Evolutionary conservation across 179 eudicot species (phyloP), one percentile per base, ranked within the genome.

Genomic region (Beta macrorhiza): DNA sequence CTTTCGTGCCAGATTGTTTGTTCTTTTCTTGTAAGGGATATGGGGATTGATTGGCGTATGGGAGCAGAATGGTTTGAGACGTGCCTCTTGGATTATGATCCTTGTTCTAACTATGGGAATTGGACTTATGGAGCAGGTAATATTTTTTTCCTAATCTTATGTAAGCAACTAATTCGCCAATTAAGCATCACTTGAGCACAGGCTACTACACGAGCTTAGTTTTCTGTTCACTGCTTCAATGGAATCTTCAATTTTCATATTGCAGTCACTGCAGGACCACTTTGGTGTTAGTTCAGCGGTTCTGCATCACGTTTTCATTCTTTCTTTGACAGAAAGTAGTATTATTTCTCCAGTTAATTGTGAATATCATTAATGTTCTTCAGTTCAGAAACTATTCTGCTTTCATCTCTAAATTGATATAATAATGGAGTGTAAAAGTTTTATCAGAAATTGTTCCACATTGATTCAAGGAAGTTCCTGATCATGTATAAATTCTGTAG

Each of bases 101-200:
- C 98, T 12, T 95, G 95, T 83, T 95, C 98, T 70, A 95, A 95
- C 81, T 95, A 95, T 65, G 98, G 98, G 47, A 95, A 95, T 56
- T 95, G 98, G 98, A 93, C 98, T 7, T 95, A 95, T 79, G 98
- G 98, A 81, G 98, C 98, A 85, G 98, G 98, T 95, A 57, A n/a
- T 15, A 16, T 42, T 25, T 10, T 9, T 79, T 75, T 84, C 59
- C 15, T 68, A 2, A 45, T 67, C 44, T 58, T 2, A 12, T 42
- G 10, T 7, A 44, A 62, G 72, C 20, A 29, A 73, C 1, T 17
- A 29, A 42, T 14, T 59, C 52, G 19, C 8, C 16, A 47, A 70
- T 45, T 44, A 68, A 37, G 29, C 5, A 52, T 44, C 22, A 29
- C 53, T 6, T 17, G 25, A 69, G 5, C 73, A 44, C 72, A 16